Percentiles rank a stretch among this genome's conserved stretches.
These are phyloP conservation scores for Diversispora eburnea DNA, from an alignment of 192 early-diverging fungal genomes.

Conservation along the genomic window DNA sequence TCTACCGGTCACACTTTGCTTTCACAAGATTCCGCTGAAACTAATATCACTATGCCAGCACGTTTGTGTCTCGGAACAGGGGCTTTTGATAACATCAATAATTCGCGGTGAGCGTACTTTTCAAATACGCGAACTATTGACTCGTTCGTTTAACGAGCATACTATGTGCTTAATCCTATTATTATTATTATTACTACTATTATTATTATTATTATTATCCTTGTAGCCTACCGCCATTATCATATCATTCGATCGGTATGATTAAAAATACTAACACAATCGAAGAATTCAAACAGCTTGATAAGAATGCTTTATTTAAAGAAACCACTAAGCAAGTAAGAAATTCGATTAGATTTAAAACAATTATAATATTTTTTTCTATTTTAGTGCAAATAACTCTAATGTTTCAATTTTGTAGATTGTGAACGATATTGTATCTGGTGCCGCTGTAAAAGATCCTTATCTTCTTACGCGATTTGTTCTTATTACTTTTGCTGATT, in stretches of 20 bases:
- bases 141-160: neutral
- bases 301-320: constrained; percentile 71
- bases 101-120: neutral
- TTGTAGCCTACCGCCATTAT: constrained; percentile 38
- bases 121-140: neutral
- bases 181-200: no score
- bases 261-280: constrained; percentile 93
- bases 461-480: constrained; percentile 67
- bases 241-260: constrained; percentile 48
- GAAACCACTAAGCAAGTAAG: constrained; percentile 54
- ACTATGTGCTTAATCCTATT: neutral
- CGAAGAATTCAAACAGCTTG: constrained; percentile 81
- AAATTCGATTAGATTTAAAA: neutral
- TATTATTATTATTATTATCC: neutral
- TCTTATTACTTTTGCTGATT: constrained; percentile 88
- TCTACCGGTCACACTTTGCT: constrained; percentile 50
- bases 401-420: constrained; percentile 45
- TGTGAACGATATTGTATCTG: constrained; percentile 66
- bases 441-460: constrained; percentile 61
- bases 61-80: constrained; percentile 58
- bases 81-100: constrained; percentile 44
- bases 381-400: neutral
- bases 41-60: constrained; percentile 49
- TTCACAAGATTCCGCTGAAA: constrained; percentile 37
- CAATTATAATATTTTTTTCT: neutral